phyloP scores from a whole-genome alignment of 108 stramenopile species.

The Conticribra weissflogii region DNA sequence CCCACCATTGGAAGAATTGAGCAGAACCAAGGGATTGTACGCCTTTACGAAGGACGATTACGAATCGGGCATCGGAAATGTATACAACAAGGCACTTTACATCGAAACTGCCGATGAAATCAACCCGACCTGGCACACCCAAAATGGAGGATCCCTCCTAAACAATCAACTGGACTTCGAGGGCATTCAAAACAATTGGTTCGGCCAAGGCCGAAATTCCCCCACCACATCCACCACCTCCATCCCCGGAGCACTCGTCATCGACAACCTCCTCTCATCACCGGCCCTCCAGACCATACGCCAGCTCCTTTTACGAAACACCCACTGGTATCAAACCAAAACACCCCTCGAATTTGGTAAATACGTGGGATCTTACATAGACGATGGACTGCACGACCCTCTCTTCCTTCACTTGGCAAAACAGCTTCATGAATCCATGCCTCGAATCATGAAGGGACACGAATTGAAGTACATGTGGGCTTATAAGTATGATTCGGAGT shows the following conservation, averaged over 20 bases:
- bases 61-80: conserved; percentile 39
- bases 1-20: conserved; percentile 53
- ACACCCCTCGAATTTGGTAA: conserved; percentile 65
- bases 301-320: conserved; percentile 34
- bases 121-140: conserved; percentile 27
- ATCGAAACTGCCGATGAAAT: conserved; percentile 45
- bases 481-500: conserved; percentile 69
- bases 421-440: conserved; percentile 55
- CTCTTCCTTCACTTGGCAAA: conserved; percentile 60
- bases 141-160: background rate
- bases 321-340: conserved; percentile 69
- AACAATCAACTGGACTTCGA: conserved; percentile 33
- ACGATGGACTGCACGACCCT: conserved; percentile 73
- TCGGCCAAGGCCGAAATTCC: conserved; percentile 4
- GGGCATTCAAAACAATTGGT: conserved; percentile 30
- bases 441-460: conserved; percentile 60
- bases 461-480: conserved; percentile 71
- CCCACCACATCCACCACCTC: background rate
- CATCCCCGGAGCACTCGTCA: conserved; percentile 25
- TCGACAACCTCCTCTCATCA: conserved; percentile 32
- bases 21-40: conserved; percentile 58
- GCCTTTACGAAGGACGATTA: conserved; percentile 57
- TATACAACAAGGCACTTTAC: conserved; percentile 67
- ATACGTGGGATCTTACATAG: conserved; percentile 74
- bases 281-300: conserved; percentile 20